Evolutionary conservation across 73 alveolate genomes (phyloP), one percentile per base, ranked within the genome.

Genomic region (Stentor coeruleus): DNA sequence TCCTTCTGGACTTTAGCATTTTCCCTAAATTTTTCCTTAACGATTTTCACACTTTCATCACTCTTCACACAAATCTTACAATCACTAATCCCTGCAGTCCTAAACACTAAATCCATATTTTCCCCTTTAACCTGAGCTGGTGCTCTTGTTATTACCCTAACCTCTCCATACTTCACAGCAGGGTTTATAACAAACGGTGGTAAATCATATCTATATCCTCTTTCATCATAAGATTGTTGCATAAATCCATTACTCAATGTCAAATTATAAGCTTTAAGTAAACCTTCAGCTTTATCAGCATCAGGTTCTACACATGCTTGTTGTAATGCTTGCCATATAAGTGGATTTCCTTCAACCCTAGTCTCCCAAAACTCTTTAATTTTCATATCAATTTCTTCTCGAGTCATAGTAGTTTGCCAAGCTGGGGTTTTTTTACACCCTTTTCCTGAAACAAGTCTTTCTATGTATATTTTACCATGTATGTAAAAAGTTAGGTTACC

Each of bases 311-410:
- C 6, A 20, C 66, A 49, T 6, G 20, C 66, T 49, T 6, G 20
- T 11, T 49, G 66, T 11, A 49, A 20, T 11, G 66, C 20, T 11
- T 6, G 6, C 79, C 79, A 66, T 14, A 33, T 40, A 28, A 28
- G 26, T 20, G 36, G 79, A 31, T 33, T 66, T 66, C 79, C 79
- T 28, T 66, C 79, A 33, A 66, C 39, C 39, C 79, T 20, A 31
- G 79, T 66, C 15, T 66, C 79, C 79, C 79, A 66, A 66, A 66
- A 66, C 37, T 66, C 79, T 31, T 66, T 20, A 40, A 20, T 20
- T 66, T 66, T 66, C 37, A 28, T 20, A 2, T 66, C 39, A 20
- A 66, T 26, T 31, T 66, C 79, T 26, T 66, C 39, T 66, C 39
- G 20, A 1, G 79, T 66, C 1, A 31, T 15, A 20, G n/a, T 26